Conservation (phyloP, 2,329 filamentous ascomycete species). For the Ceratocystis harringtonii region DNA sequence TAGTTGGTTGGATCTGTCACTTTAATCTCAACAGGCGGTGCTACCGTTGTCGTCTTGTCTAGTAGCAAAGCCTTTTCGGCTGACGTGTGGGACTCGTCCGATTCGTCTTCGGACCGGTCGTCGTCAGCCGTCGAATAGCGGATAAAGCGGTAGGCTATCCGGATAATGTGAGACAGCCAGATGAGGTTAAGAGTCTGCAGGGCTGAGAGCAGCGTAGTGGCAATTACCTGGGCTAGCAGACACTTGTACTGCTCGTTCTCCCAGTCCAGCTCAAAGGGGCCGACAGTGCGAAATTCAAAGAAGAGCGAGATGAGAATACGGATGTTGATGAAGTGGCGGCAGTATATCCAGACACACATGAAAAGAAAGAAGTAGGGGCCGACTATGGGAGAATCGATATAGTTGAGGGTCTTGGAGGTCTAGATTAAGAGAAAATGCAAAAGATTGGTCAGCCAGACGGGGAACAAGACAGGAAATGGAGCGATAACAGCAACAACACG, state of each 20-base stretch:
- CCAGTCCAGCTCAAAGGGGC: constrained; percentile 65
- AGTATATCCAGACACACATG: constrained; percentile 72
- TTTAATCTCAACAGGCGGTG: constrained; percentile 16
- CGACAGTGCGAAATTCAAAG: constrained; percentile 59
- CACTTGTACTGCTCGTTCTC: constrained; percentile 64
- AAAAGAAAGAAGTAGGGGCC: constrained; percentile 74
- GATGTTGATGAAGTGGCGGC: constrained; percentile 74
- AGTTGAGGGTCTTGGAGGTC: constrained; percentile 87
- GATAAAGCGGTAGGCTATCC: constrained; percentile 58
- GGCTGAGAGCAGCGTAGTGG: constrained; percentile 45
- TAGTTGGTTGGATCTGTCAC: constrained; percentile 6
- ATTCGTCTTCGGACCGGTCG: constrained; percentile 55
- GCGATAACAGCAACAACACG: not conserved
- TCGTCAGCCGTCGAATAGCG: constrained; percentile 47
- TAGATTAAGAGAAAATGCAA: constrained; percentile 23
- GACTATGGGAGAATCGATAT: constrained; percentile 66
- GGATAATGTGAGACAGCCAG: constrained; percentile 64
- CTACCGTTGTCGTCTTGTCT: constrained; percentile 17
- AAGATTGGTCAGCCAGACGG: constrained; percentile 8
- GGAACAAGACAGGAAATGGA: not conserved
- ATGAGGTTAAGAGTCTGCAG: constrained; percentile 67
- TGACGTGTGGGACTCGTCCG: constrained; percentile 34
- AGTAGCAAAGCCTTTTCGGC: constrained; percentile 20
- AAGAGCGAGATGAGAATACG: constrained; percentile 61
- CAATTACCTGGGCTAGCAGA: constrained; percentile 52